These are phyloP conservation scores for Candida sphagnicola DNA, from an alignment of 805 yeast genomes.

Conservation along the genomic window DNA sequence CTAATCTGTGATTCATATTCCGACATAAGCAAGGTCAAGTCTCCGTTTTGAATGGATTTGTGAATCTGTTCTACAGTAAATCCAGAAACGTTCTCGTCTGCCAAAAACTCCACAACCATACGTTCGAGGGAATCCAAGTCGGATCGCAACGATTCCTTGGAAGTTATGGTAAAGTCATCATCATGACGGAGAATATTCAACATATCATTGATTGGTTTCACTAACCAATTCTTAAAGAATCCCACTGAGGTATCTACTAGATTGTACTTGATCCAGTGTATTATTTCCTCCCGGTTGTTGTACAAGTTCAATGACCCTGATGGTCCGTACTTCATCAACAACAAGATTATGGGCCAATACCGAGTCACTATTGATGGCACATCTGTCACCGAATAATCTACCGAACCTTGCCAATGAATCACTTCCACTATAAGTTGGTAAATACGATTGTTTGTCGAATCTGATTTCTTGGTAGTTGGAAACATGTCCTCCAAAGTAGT, in stretches of 20 bases:
- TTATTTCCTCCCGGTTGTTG: conserved; percentile 49
- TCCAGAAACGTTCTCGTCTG: conserved; percentile 17
- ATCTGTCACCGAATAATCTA: conserved; percentile 7
- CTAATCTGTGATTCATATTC: conserved; percentile 75
- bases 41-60: conserved; percentile 61
- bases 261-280: conserved; percentile 54
- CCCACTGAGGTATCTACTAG: conserved; percentile 62
- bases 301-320: conserved; percentile 38
- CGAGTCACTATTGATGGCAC: conserved; percentile 43
- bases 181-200: conserved; percentile 83
- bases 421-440: conserved; percentile 7
- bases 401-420: conserved; percentile 9
- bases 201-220: conserved; percentile 69
- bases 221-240: conserved; percentile 78
- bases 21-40: conserved; percentile 73
- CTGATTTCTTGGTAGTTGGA: background rate
- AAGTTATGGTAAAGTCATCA: conserved; percentile 62
- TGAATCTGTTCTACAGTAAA: conserved; percentile 33
- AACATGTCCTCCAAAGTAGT: conserved; percentile 9
- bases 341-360: conserved; percentile 62
- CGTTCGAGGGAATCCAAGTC: conserved; percentile 80
- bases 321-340: conserved; percentile 52
- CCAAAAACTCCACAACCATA: conserved; percentile 74
- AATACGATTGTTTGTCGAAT: conserved; percentile 4
- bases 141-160: conserved; percentile 71